Base-by-base conservation (phyloP, 1,284 basidiomycete species). In the Malassezia cuniculi region DNA sequence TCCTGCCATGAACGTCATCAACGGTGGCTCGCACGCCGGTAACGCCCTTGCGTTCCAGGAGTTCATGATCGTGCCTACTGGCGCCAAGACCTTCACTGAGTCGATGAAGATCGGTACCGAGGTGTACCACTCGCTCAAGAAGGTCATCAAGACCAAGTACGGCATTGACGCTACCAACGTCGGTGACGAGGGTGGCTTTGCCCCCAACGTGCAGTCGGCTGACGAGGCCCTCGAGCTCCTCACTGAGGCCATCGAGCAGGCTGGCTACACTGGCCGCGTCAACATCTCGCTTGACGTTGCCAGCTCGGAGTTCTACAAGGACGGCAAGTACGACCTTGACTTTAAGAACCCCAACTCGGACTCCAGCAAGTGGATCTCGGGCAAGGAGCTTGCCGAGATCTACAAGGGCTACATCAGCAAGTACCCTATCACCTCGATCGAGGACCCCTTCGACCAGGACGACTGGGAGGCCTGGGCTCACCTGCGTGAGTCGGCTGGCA, bases 301-400 rank as follows among this genome's bases (percentile, higher is more conserved):
- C 48, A 94, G 89, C 15, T 97, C 90, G 69, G 93, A 99, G 73
- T 97, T 99, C 77, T 99, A 86, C 82, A 97, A 95, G 79, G 87
- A 95, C 16, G 90, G 89, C 69, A 95, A 95, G 76, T 97, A 99
- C 74, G 90, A 97, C 71, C 75, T 97, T 49, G 89, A 97, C 77
- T 94, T 90, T 78, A 87, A 97, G 79, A 95, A 95, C 79, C 82
- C 90, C 71, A 93, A 95, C 76, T 95, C 89, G 50, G 90, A 97
- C 74, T 76, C 84, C 33, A 81, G 78, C 74, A 69, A 95, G 73
- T 94, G 85, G 85, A 81, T 95, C 72, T 74, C 83, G 26, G 90
- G 90, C 58, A 74, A 76, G 50, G 78, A 97, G 74, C 85, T 99
- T 57, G 89, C 86, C 27, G 83, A 90, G 46, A 75, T 90, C 67